Percentiles rank a stretch among this genome's conserved stretches.
Conservation (phyloP, 331 rosid genomes). For the Stylosanthes scabra region DNA sequence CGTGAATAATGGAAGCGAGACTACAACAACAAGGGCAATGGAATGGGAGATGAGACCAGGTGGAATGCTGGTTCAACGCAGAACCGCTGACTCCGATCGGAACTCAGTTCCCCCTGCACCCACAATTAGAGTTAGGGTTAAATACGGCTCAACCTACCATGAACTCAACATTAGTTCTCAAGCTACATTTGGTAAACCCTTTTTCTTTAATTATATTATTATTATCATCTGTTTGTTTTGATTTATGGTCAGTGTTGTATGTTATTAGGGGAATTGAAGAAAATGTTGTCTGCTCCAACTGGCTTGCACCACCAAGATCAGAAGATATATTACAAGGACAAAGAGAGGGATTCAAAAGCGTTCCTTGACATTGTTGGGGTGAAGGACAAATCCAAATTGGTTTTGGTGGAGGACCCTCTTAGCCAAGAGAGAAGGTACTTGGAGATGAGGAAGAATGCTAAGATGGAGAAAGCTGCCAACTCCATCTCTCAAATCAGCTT, state of each 20-base stretch:
- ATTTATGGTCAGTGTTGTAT: neutral
- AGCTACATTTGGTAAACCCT: conserved; percentile 75
- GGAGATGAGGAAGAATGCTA: conserved; percentile 77
- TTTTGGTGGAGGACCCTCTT: conserved; percentile 76
- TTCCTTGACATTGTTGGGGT: conserved; percentile 82
- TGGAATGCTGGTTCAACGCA: conserved; percentile 91
- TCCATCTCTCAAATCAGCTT: conserved; percentile 79
- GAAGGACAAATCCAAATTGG: conserved; percentile 77
- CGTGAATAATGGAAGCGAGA: conserved; percentile 50
- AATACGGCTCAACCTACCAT: conserved; percentile 71
- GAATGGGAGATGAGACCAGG: conserved; percentile 97
- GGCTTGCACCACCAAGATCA: conserved; percentile 91
- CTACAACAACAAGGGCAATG: conserved; percentile 27
- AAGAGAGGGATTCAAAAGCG: conserved; percentile 85
- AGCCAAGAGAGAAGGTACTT: conserved; percentile 77
- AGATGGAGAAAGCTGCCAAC: conserved; percentile 79
- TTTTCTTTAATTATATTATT: neutral
- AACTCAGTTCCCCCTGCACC: conserved; percentile 63
- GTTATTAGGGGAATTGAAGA: conserved; percentile 82
- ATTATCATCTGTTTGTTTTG: too few relatives aligned
- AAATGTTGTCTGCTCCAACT: conserved; percentile 75
- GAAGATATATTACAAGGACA: conserved; percentile 77
- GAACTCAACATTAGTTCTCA: conserved; percentile 78
- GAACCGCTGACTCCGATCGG: conserved; percentile 63
- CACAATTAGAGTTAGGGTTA: conserved; percentile 76